A percentile compares a stretch with the other conserved stretches of the same genome.
These are phyloP conservation scores for Olyra latifolia DNA, from an alignment of 176 grass and related monocot species.

Conservation along the genomic window DNA sequence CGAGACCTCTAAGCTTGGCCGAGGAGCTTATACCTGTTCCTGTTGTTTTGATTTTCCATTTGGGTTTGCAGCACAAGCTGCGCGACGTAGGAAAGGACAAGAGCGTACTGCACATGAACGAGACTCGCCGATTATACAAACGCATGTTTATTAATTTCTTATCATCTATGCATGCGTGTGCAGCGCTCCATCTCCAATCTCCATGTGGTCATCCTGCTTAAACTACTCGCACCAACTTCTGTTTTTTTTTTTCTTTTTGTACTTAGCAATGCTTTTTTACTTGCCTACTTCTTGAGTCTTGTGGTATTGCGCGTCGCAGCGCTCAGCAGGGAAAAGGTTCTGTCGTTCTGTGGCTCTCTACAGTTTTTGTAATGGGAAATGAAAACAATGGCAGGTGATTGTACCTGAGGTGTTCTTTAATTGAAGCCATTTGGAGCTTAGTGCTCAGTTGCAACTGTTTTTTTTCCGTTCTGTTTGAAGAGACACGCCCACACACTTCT, in stretches of 20 bases:
- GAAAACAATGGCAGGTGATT: background rate
- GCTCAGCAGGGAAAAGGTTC: background rate
- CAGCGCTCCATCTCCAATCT: background rate
- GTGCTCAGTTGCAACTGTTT: background rate
- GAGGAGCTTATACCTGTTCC: too few species aligned
- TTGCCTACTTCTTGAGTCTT: background rate
- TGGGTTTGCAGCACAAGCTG: background rate
- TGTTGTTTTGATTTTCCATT: too few species aligned
- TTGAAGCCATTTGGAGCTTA: background rate
- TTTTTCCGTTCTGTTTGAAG: background rate
- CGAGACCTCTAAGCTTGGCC: too few species aligned
- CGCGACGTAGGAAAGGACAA: background rate
- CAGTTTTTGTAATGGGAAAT: background rate
- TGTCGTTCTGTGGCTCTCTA: background rate
- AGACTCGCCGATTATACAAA: background rate
- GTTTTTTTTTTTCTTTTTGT: too few species aligned
- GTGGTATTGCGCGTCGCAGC: background rate
- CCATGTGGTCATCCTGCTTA: background rate
- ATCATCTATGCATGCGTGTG: too few species aligned
- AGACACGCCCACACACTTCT: background rate
- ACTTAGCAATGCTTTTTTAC: too few species aligned
- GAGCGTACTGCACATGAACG: background rate
- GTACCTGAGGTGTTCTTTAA: background rate
- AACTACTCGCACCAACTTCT: background rate
- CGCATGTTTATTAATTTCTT: background rate